phyloP scores from a whole-genome alignment of 2,329 filamentous ascomycete genomes.

The Fusarium sacchari region DNA sequence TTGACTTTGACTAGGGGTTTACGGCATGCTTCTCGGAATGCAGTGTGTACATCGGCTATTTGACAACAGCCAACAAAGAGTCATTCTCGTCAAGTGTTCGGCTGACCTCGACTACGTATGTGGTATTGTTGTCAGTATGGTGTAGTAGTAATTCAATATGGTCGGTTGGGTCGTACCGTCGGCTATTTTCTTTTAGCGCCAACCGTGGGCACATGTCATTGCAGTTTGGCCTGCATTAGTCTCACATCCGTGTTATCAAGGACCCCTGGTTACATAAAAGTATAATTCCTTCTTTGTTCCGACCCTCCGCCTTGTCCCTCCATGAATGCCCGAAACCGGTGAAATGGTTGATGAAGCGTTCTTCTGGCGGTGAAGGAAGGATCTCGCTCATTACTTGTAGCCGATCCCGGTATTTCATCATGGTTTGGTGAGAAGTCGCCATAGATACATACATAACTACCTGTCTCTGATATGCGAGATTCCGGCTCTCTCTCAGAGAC shows the following conservation, averaged over 20 bases:
- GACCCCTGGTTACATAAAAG: slow-evolving; percentile 25
- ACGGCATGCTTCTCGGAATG: not conserved
- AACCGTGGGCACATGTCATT: slow-evolving; percentile 20
- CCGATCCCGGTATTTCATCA: slow-evolving; percentile 8
- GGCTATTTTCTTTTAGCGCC: slow-evolving; percentile 38
- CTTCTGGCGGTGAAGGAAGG: slow-evolving; percentile 24
- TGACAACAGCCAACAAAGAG: not conserved
- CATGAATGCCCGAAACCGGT: slow-evolving; percentile 9
- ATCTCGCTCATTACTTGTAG: not conserved
- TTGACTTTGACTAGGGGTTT: not conserved
- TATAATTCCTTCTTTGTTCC: slow-evolving; percentile 8
- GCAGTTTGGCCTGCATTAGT: slow-evolving; percentile 34
- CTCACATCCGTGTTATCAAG: slow-evolving; percentile 7
- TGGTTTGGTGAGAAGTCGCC: slow-evolving; percentile 10
- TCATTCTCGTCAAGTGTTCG: not conserved
- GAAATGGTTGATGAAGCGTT: not conserved
- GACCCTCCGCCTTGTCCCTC: slow-evolving; percentile 2
- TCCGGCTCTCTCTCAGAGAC: not conserved
- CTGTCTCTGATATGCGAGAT: not conserved
- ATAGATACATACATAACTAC: not conserved
- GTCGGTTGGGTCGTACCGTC: slow-evolving; percentile 10
- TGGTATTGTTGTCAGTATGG: not conserved
- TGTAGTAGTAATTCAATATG: not conserved
- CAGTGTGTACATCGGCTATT: not conserved
- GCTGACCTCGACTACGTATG: slow-evolving; percentile 4